Conservation (phyloP, 139 green algal genomes). For the Ettlia oleoabundans region DNA sequence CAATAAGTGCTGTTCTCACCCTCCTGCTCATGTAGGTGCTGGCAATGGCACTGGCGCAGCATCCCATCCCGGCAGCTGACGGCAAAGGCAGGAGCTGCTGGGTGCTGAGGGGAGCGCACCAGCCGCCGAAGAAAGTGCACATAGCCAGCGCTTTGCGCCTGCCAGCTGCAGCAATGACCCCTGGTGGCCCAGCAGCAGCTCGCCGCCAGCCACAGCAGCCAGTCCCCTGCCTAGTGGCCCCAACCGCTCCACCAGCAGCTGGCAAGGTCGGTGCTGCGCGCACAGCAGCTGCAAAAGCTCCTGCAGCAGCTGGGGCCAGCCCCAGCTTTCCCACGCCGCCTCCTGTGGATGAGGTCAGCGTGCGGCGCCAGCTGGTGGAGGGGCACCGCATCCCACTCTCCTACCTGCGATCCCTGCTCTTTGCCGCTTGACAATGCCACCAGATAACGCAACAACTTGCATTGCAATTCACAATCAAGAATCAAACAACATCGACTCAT, state of each 20-base stretch:
- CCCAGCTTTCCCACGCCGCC: background rate
- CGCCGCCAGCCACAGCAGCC: too few species aligned
- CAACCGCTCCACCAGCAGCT: background rate
- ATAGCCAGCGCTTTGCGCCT: background rate
- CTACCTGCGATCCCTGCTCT: conserved; percentile 22
- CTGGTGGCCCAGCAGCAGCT: background rate
- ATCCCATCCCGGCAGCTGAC: background rate
- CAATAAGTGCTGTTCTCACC: too few species aligned
- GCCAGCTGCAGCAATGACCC: background rate
- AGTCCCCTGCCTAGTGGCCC: background rate
- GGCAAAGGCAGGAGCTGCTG: background rate
- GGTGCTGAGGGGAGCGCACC: too few species aligned
- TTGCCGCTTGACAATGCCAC: background rate
- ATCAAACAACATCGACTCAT: background rate
- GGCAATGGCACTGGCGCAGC: background rate
- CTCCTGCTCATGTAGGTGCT: too few species aligned
- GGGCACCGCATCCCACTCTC: conserved; percentile 19
- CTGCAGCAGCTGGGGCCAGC: background rate
- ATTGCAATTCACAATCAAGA: too few species aligned
- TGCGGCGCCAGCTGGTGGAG: conserved; percentile 27
- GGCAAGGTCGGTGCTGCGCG: background rate
- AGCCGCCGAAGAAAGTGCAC: background rate
- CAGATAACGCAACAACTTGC: too few species aligned
- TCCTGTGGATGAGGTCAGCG: background rate
- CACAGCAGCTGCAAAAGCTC: background rate